phyloP scores from a whole-genome alignment of 108 stramenopile species.

The Skeletonema costatum region DNA sequence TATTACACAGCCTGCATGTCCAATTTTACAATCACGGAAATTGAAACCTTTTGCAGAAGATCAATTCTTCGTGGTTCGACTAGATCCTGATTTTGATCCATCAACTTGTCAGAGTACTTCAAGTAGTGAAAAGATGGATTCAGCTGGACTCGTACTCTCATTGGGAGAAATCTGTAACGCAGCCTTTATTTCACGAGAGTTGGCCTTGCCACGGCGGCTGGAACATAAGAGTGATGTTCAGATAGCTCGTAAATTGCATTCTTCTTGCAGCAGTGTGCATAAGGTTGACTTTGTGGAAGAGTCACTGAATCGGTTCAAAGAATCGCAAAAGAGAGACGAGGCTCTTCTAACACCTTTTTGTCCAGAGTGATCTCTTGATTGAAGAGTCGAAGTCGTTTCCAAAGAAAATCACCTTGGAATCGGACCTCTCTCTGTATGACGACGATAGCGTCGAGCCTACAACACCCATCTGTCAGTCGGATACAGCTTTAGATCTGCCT shows the following conservation, averaged over 20 bases:
- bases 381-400: background rate
- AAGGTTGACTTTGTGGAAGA: background rate
- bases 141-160: background rate
- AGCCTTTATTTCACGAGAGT: background rate
- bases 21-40: background rate
- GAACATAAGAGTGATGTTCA: background rate
- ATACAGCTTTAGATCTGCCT: background rate
- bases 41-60: background rate
- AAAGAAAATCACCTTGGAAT: constrained; percentile 15
- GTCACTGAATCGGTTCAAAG: constrained; percentile 11
- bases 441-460: background rate
- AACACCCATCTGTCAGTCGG: background rate
- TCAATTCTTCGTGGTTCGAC: background rate
- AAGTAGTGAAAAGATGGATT: background rate
- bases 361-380: background rate
- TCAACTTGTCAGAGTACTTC: background rate
- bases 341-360: background rate
- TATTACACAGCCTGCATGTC: background rate
- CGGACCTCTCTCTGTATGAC: constrained; percentile 1
- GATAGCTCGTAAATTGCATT: background rate
- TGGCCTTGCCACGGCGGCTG: constrained; percentile 20
- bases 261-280: background rate
- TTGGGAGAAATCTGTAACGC: constrained; percentile 1
- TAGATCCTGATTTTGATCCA: constrained; percentile 30
- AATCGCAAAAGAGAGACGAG: background rate